Percentiles rank a stretch among this genome's conserved stretches.
Conservation (phyloP, 2,329 filamentous ascomycete species). For the Cordyceps fumosorosea region DNA sequence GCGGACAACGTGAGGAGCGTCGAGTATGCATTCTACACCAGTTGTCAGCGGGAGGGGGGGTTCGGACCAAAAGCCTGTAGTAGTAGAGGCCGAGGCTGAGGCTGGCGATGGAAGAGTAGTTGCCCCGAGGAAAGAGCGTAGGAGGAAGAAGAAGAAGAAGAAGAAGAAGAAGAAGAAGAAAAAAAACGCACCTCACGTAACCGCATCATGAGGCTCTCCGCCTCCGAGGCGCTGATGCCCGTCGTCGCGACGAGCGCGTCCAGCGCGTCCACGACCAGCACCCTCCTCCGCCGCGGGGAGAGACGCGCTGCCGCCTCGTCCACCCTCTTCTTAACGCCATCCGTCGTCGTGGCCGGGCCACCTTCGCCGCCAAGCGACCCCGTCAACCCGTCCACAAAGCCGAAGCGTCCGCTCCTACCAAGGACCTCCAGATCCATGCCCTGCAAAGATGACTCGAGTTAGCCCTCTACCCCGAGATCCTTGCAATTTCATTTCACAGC, state of each 20-base stretch:
- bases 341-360: neutral
- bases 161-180: neutral
- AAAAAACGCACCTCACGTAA: conserved; percentile 51
- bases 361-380: conserved; percentile 35
- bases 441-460: conserved; percentile 27
- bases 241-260: conserved; percentile 58
- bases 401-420: conserved; percentile 51
- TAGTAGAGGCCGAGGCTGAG: too few species aligned
- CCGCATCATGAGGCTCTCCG: conserved; percentile 51
- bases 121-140: too few species aligned
- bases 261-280: conserved; percentile 61
- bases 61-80: too few species aligned
- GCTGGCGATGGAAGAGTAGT: too few species aligned
- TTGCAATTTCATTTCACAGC: neutral
- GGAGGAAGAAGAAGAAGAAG: too few species aligned
- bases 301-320: conserved; percentile 28
- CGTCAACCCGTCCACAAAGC: conserved; percentile 69
- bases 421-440: conserved; percentile 65
- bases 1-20: conserved; percentile 64
- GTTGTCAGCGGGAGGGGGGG: neutral
- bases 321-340: conserved; percentile 33
- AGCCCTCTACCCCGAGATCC: neutral
- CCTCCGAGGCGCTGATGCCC: conserved; percentile 31
- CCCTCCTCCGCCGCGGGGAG: conserved; percentile 25
- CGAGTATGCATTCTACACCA: conserved; percentile 51